Evolutionary conservation across 2,329 filamentous ascomycete species (phyloP), one percentile per base, ranked within the genome.

Genomic region (Helicocarpus griseus): DNA sequence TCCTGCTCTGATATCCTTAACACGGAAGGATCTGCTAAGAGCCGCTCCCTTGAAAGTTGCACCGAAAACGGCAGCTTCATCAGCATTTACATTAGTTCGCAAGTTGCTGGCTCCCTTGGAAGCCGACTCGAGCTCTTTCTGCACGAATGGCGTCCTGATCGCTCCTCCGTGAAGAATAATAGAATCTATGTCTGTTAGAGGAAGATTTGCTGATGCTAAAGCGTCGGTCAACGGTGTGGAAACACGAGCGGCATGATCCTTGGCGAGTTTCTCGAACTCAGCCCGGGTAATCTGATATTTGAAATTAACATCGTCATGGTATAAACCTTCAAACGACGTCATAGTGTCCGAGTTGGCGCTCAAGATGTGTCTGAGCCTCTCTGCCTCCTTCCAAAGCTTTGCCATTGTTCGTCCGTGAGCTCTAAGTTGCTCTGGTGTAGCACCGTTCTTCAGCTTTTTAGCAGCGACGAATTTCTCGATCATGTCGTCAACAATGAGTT

Each of bases 41-140:
- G 88, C 83, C 49, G 93, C 93, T 48, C 88, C 93, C 65, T 90
- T 88, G 77, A 98, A 97, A 26, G 86, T 90, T 51, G 93, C 91
- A 61, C 93, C 93, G 68, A 97, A 95, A 8, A 95, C 93, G 48
- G 93, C 93, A 22, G 93, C 86, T 71, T 98, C 93, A 63, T 98
- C 93, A 9, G 91, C 87, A 72, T 98, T 98, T 65, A 98, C 93
- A 61, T 94, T 98, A 63, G 85, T 86, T 57, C 89, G 85, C 54
- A 98, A 77, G 75, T 95, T 96, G 48, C 86, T 82, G 6, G 82
- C 70, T 17, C 78, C 80, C 35, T 87, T 86, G 48, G 83, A 79
- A 40, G 87, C 70, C 55, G 82, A 80, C 71, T 96, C 89, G 14
- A 98, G 81, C 61, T 86, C 79, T 70, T 85, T 91, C 68, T 97